Base-by-base conservation (phyloP, 2,329 filamentous ascomycete species). In the Myriosclerotinia duriaeana region DNA sequence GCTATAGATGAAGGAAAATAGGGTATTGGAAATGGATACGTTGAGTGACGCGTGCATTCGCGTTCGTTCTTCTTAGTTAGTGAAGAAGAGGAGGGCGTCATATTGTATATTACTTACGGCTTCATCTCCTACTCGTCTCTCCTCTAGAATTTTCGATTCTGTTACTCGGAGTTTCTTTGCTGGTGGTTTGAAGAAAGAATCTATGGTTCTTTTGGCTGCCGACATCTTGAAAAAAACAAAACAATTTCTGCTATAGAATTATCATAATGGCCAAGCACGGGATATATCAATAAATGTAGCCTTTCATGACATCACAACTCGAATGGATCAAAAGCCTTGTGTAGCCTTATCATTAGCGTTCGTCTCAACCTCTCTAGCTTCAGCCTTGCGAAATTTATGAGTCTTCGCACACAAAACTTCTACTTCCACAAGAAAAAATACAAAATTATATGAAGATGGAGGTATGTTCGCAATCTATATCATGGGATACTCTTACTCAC, bases 121-220 rank as follows among this genome's bases (percentile, higher is more conserved):
- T 26, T 36, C 22, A 53, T 61, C 50, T 34, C 46, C 42, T 42
- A 22, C 20, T n/a, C 30, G 20, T n/a, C 26, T 50, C n/a, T 36
- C 20, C 11, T 50, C 54, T 17, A n/a, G 48, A 22, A 40, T 53
- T 60, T 58, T 52, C 14, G 52, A 55, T 52, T 71, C 71, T 50
- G 66, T 68, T 4, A 78, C 67, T 30, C 74, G 72, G 30, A 69
- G 64, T 69, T 79, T 80, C 72, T 84, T 82, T 4, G 74, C 68
- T 30, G 79, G 74, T 1, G 84, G 81, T 40, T 80, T 79, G 77
- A 93, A 92, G 79, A 92, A 93, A 14, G 83, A 78, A 68, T 92
- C 88, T 1, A 93, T 80, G 0, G 89, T 90, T 66, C 89, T 82
- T 74, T 89, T 88, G 62, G 78, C 79, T 0, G 78, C 76, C 15